Evolutionary conservation across 106 monocot genomes (phyloP), one percentile per base, ranked within the genome.

Genomic region (Allium fistulosum): DNA sequence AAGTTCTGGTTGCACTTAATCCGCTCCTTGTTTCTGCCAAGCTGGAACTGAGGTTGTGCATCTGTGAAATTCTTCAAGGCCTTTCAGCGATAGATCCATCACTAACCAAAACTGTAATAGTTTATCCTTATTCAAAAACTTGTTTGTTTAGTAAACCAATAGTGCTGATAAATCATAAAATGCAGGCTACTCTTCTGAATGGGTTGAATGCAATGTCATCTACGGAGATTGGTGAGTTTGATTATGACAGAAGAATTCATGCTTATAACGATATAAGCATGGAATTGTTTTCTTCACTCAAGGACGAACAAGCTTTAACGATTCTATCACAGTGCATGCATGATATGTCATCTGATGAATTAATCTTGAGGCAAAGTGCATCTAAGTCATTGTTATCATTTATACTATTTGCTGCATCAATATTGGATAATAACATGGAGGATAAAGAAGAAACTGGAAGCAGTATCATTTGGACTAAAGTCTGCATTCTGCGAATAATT

Each of bases 361-460:
- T 87, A 46, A 79, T 92, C 69, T 76, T 97, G 65, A 72, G 92
- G 14, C 89, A 97, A 75, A 77, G 89, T 80, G 97, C 97, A 59
- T 87, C 80, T 7, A 86, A 64, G 65, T 68, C 89, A 55, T 83
- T 97, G 72, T 49, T 72, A 28, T 80, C 88, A 15, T 97, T 92
- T 55, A 63, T 92, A 59, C 50, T 73, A 28, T 97, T 97, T 79
- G 82, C 82, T 53, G 59, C 87, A 3, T 59, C 71, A 47, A 11
- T 53, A 52, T 67, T 67, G 15, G 26, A 67, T 26, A 52, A 16
- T 50, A 51, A 66, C 51, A 12, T 79, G 18, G 51, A 67, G 12
- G 7, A 64, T 67, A 72, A 50, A 22, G n/a, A 48, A 51, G 69
- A 72, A 26, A 52, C 46, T 51, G 53, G 62, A 18, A 66, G 9